Percentiles rank a stretch among this genome's conserved stretches.
phyloP scores from a whole-genome alignment of 148 eudicot species.

The Gaultheria prostrata region DNA sequence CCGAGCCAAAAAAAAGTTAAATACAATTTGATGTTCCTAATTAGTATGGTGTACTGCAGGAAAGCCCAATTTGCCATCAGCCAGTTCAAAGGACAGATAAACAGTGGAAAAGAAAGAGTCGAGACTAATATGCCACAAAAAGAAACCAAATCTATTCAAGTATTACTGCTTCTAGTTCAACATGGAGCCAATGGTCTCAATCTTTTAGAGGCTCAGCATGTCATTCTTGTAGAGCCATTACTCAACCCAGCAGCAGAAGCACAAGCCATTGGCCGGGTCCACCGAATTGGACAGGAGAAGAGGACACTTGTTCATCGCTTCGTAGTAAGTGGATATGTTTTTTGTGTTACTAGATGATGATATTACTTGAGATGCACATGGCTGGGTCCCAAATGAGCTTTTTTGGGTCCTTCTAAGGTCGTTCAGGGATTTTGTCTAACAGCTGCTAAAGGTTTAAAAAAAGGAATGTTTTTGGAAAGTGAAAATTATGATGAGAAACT shows the following conservation, averaged over 20 bases:
- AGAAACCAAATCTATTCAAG: slow-evolving; percentile 51
- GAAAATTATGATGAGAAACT: neutral
- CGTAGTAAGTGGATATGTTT: slow-evolving; percentile 43
- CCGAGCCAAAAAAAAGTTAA: too few species aligned
- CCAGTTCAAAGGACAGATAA: slow-evolving; percentile 63
- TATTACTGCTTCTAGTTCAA: slow-evolving; percentile 70
- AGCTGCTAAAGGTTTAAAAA: neutral
- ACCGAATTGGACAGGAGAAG: slow-evolving; percentile 80
- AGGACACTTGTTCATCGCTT: slow-evolving; percentile 87
- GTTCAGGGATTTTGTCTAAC: neutral
- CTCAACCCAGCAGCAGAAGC: slow-evolving; percentile 98
- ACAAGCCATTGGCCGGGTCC: slow-evolving; percentile 93
- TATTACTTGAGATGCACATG: slow-evolving; percentile 2
- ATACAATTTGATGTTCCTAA: neutral
- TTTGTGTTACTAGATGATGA: neutral
- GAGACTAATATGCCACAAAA: slow-evolving; percentile 20
- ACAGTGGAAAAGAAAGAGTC: slow-evolving; percentile 21
- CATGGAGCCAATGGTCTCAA: slow-evolving; percentile 97
- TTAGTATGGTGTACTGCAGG: slow-evolving; percentile 34
- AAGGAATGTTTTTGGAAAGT: neutral
- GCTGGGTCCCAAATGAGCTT: neutral
- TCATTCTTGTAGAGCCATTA: slow-evolving; percentile 87
- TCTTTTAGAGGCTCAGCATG: slow-evolving; percentile 96
- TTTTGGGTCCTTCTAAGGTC: neutral
- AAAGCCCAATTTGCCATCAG: slow-evolving; percentile 73